A percentile compares a stretch with the other conserved stretches of the same genome.
Conservation (phyloP, 202 grass and related monocot genomes). For the Cymbopogon flexuosus region DNA sequence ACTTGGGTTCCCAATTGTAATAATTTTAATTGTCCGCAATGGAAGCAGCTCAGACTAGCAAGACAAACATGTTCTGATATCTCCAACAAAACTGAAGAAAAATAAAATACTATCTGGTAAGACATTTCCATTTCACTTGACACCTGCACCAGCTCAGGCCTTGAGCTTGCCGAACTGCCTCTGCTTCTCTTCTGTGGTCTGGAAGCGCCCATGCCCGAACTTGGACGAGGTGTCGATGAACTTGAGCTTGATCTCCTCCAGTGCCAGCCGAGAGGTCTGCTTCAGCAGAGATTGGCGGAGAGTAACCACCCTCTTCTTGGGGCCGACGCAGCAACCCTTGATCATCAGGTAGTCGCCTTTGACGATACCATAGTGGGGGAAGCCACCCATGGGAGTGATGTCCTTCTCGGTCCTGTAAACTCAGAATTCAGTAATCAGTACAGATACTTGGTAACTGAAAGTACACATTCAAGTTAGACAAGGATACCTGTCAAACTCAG, state of each 20-base stretch:
- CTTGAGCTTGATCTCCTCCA: constrained; percentile 93
- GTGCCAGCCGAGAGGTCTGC: constrained; percentile 75
- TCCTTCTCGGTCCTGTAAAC: constrained; percentile 80
- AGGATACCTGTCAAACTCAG: constrained; percentile 73
- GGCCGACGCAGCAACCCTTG: constrained; percentile 83
- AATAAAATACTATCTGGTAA: constrained; percentile 4
- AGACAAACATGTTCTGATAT: constrained; percentile 32
- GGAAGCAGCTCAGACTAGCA: constrained; percentile 32
- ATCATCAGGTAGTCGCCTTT: constrained; percentile 91
- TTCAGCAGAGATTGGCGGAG: constrained; percentile 90
- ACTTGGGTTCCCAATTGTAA: not conserved
- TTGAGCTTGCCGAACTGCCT: no score
- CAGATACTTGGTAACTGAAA: not conserved
- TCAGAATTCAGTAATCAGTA: not conserved
- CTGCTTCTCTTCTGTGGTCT: constrained; percentile 76
- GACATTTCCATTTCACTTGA: not conserved
- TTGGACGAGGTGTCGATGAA: constrained; percentile 92
- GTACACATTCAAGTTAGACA: not conserved
- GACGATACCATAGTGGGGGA: constrained; percentile 89
- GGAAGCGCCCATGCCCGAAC: constrained; percentile 88
- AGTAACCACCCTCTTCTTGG: constrained; percentile 88
- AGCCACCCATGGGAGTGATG: constrained; percentile 91
- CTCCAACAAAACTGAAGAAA: constrained; percentile 41
- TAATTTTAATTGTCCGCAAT: not conserved
- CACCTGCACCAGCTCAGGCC: not conserved